These are phyloP conservation scores for Hypoxylon sp. DNA, from an alignment of 2,329 filamentous ascomycete genomes.

Conservation along the genomic window DNA sequence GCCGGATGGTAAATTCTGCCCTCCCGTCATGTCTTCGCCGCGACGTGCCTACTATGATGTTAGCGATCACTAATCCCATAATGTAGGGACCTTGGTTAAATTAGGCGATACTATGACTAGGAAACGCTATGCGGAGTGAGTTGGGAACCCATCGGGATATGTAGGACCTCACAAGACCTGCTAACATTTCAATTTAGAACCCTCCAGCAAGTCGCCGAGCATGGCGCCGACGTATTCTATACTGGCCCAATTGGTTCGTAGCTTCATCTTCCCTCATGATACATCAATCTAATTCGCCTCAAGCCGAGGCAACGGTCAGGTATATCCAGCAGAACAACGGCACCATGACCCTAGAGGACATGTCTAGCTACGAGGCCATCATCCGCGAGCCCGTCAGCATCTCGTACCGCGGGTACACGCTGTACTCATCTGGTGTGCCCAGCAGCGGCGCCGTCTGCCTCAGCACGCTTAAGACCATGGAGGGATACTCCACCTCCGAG, in stretches of 20 bases:
- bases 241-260: constrained; percentile 72
- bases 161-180: background rate
- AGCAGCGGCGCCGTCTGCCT: constrained; percentile 83
- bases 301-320: constrained; percentile 79
- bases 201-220: constrained; percentile 80
- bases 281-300: constrained; percentile 53
- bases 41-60: background rate
- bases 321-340: constrained; percentile 79
- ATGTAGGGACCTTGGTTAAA: constrained; percentile 71
- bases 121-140: constrained; percentile 77
- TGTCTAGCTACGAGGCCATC: constrained; percentile 75
- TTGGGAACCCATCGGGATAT: constrained; percentile 51
- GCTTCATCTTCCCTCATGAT: constrained; percentile 5
- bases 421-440: constrained; percentile 80
- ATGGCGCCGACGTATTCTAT: constrained; percentile 83
- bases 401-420: constrained; percentile 77
- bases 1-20: constrained; percentile 69
- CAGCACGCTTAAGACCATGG: constrained; percentile 84
- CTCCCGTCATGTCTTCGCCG: background rate
- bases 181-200: constrained; percentile 61
- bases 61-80: constrained; percentile 9
- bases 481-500: constrained; percentile 77
- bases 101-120: constrained; percentile 85
- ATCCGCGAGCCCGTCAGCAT: constrained; percentile 74
- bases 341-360: constrained; percentile 71